phyloP scores from a whole-genome alignment of 371 early-diverging fungal genomes.

The Mucor lusitanicus region DNA sequence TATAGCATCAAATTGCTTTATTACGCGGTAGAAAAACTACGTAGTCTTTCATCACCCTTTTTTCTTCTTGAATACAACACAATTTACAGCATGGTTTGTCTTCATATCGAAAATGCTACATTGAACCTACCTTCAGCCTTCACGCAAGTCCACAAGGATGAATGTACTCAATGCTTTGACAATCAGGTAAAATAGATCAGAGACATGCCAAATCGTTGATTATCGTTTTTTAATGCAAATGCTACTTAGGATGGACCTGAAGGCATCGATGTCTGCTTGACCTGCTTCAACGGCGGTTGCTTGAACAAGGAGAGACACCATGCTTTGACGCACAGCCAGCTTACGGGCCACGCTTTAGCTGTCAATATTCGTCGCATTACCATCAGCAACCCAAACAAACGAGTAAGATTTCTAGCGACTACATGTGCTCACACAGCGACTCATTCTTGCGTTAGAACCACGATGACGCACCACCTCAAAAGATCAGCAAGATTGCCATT shows the following conservation, averaged over 20 bases:
- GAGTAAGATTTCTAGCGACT: conserved; percentile 19
- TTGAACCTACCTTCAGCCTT: conserved; percentile 43
- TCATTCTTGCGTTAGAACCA: conserved; percentile 12
- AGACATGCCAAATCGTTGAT: neutral
- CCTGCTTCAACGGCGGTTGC: conserved; percentile 94
- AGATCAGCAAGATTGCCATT: conserved; percentile 91
- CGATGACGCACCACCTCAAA: conserved; percentile 69
- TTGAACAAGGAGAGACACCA: conserved; percentile 64
- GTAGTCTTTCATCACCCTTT: neutral
- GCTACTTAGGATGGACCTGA: conserved; percentile 57
- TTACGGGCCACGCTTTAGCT: conserved; percentile 75
- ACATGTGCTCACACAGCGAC: neutral
- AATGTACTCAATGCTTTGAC: conserved; percentile 95
- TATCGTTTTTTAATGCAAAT: neutral
- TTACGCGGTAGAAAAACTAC: neutral
- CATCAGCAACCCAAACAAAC: conserved; percentile 38
- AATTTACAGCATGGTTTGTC: conserved; percentile 34
- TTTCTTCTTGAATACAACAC: neutral
- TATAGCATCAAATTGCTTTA: neutral
- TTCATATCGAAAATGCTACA: conserved; percentile 38
- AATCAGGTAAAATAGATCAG: conserved; percentile 61
- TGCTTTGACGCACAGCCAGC: conserved; percentile 70
- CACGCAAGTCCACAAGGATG: conserved; percentile 87
- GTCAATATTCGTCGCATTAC: conserved; percentile 80
- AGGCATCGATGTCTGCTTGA: conserved; percentile 92